Evolutionary conservation across 495 filamentous ascomycete species (phyloP).

Genomic region (Daldinia vernicosa): DNA sequence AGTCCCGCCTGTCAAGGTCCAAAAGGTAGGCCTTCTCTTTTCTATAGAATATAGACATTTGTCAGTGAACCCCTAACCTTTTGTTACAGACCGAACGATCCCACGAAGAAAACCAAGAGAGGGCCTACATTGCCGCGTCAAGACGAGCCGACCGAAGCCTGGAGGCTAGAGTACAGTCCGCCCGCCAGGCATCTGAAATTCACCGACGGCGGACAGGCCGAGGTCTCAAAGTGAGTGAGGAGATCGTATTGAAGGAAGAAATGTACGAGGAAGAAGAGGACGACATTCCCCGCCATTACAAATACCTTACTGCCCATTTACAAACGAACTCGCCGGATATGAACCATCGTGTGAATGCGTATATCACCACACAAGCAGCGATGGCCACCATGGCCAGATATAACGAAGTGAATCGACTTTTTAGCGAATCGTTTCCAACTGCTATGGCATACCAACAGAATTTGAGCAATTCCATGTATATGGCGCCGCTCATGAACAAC

Average conservation of each 20-base stretch:
- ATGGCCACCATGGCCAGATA: constrained; percentile 64
- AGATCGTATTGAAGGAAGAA: constrained; percentile 90
- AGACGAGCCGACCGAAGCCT: constrained; percentile 86
- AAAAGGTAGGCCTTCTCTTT: constrained; percentile 35
- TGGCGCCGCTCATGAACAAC: constrained; percentile 29
- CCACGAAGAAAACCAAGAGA: constrained; percentile 92
- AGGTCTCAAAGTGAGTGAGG: constrained; percentile 80
- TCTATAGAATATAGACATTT: neutral
- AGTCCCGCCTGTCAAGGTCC: constrained; percentile 37
- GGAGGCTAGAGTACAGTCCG: constrained; percentile 90
- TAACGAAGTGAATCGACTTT: constrained; percentile 58
- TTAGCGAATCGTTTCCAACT: constrained; percentile 55
- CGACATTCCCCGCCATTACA: constrained; percentile 60
- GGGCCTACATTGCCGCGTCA: constrained; percentile 96
- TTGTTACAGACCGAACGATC: constrained; percentile 68
- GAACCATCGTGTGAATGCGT: constrained; percentile 66
- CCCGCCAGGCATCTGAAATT: constrained; percentile 84
- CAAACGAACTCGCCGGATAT: constrained; percentile 63
- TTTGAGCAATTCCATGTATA: constrained; percentile 32
- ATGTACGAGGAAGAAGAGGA: constrained; percentile 99
- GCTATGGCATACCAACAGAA: constrained; percentile 43
- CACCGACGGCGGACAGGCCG: constrained; percentile 91
- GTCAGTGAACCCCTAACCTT: constrained; percentile 15
- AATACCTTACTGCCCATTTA: constrained; percentile 62
- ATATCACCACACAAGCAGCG: constrained; percentile 65